Evolutionary conservation across 2,329 filamentous ascomycete species (phyloP).

Genomic region (Pseudogymnoascus pannorum): DNA sequence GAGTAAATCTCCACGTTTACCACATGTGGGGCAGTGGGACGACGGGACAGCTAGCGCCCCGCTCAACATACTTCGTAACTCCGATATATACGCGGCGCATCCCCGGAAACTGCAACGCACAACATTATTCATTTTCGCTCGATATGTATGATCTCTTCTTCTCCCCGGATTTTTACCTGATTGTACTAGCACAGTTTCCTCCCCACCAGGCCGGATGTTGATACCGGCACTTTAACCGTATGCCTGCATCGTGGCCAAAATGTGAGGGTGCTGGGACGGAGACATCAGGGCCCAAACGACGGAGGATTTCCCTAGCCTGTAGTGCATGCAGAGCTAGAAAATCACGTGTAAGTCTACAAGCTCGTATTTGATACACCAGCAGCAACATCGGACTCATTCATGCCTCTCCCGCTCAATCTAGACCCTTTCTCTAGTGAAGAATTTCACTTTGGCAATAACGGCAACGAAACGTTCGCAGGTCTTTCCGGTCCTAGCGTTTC

Average conservation of each 20-base stretch:
- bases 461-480: background rate
- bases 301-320: constrained; percentile 34
- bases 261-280: constrained; percentile 3
- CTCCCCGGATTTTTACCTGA: background rate
- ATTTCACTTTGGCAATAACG: background rate
- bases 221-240: background rate
- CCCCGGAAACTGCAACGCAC: background rate
- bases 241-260: background rate
- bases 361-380: background rate
- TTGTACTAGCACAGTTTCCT: background rate
- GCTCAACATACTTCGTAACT: no score
- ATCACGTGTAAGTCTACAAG: constrained; percentile 22
- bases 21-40: background rate
- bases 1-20: background rate
- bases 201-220: background rate
- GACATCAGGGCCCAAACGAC: constrained; percentile 24
- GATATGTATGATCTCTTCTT: background rate
- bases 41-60: background rate
- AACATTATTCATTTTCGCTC: background rate
- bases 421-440: background rate
- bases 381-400: background rate
- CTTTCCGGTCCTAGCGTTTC: background rate
- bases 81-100: background rate
- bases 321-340: constrained; percentile 33
- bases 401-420: background rate